Evolutionary conservation across 345 rosid genomes (phyloP).

Genomic region (Tarenaya hassleriana): DNA sequence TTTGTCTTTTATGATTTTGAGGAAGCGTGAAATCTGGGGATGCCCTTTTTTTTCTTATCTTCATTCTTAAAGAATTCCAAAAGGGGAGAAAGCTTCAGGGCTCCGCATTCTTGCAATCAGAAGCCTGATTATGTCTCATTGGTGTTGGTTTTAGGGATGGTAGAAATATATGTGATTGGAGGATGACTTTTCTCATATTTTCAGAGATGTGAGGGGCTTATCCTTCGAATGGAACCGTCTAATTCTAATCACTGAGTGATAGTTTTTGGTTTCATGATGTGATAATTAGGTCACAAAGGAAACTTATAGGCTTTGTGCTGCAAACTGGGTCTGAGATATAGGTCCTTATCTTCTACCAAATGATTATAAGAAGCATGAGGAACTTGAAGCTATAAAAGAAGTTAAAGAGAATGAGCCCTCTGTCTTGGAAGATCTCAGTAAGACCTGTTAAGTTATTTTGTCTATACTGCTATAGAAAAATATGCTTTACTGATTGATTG

Average conservation of each 20-base stretch:
- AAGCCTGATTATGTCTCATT: too few species aligned
- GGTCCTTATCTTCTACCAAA: constrained; percentile 95
- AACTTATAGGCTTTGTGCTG: constrained; percentile 85
- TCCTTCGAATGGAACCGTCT: neutral
- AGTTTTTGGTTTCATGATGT: neutral
- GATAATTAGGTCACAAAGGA: constrained; percentile 60
- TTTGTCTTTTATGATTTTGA: too few species aligned
- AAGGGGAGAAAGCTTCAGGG: too few species aligned
- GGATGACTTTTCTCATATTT: neutral
- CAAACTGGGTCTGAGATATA: constrained; percentile 90
- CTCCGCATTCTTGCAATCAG: too few species aligned
- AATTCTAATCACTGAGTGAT: constrained; percentile 7
- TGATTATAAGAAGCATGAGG: constrained; percentile 54
- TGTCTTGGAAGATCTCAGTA: constrained; percentile 84
- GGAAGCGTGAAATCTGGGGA: too few species aligned
- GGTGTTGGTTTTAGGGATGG: neutral
- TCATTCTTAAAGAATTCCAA: too few species aligned
- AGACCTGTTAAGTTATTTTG: constrained; percentile 9
- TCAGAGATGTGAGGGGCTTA: constrained; percentile 2
- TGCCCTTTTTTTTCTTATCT: too few species aligned
- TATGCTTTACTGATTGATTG: neutral
- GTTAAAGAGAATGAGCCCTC: constrained; percentile 52
- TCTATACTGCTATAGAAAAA: neutral
- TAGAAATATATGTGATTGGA: neutral
- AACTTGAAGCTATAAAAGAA: constrained; percentile 29